Base-by-base conservation (phyloP, 306 rosid species). In the Prosopis cineraria region DNA sequence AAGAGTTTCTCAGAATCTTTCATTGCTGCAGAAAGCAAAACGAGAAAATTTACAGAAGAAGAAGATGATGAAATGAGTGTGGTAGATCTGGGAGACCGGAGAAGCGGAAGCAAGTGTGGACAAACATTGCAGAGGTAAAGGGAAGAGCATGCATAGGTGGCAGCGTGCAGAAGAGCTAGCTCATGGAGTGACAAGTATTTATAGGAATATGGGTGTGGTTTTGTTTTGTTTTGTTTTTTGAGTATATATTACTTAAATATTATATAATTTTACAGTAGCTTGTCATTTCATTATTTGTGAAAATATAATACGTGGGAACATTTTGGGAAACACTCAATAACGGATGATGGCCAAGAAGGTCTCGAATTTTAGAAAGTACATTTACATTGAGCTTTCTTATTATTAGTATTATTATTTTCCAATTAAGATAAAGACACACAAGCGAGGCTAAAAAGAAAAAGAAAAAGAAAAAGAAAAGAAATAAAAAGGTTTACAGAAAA, bases 1-100 rank as follows among this genome's bases (percentile, higher is more conserved):
- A 91, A 62, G 7, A 84, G 47, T 56, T 86, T 92, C 36, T 90
- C 97, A 0, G 90, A 53, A 63, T 90, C 93, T 73, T 85, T 88
- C 78, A 62, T 62, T 17, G 31, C 9, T 36, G 7, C 4, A 5
- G 40, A 2, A 5, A 36, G 40, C 1, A 36, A 2, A 2, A 36
- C 6, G 1, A 33, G 36, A n/a, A n/a, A n/a, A n/a, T n/a, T 50
- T 20, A 3, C 13, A 24, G 17, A 55, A 36, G 7, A 2, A 36
- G 40, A 36, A 55, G 31, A 24, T 10, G 63, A 55, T 10, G 63
- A 55, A 55, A 24, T 24, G 63, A 3, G 8, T 48, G 10, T 55
- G 31, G 29, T 34, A 62, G 68, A 56, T 56, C 64, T 25, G 19
- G 13, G 16, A 25, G 30, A 1, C 10, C 10, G 16, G 16, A 22